Evolutionary conservation across 2,329 filamentous ascomycete genomes (phyloP).

Genomic region (Alternaria ethzedia): DNA sequence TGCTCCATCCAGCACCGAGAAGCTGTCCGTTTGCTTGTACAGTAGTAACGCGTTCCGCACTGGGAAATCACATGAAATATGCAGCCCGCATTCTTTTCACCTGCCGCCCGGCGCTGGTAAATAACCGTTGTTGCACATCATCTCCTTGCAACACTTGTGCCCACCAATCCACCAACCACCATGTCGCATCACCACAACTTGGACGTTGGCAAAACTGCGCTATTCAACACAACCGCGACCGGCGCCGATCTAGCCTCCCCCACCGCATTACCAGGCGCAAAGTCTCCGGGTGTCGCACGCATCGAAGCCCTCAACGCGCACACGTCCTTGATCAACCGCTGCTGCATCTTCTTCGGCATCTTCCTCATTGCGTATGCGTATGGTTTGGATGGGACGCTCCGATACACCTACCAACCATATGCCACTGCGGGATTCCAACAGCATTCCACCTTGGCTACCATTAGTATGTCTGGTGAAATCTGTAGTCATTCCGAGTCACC

Average conservation of each 20-base stretch:
- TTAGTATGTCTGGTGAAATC: slow-evolving; percentile 43
- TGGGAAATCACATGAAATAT: not conserved
- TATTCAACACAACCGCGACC: not conserved
- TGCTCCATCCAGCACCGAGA: not conserved
- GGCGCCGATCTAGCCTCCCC: not conserved
- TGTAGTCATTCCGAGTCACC: not conserved
- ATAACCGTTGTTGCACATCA: not conserved
- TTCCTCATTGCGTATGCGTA: slow-evolving; percentile 71
- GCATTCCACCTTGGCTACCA: slow-evolving; percentile 61
- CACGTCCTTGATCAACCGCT: slow-evolving; percentile 60
- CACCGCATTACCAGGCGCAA: slow-evolving; percentile 31
- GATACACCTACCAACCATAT: slow-evolving; percentile 56
- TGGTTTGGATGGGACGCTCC: slow-evolving; percentile 60
- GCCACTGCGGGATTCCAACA: slow-evolving; percentile 60
- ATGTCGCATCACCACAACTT: not conserved
- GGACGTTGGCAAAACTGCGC: not conserved
- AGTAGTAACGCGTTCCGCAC: not conserved
- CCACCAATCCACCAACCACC: not conserved
- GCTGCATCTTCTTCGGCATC: slow-evolving; percentile 65
- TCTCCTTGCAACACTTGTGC: too few species aligned
- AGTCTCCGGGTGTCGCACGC: slow-evolving; percentile 63
- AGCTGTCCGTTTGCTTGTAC: not conserved
- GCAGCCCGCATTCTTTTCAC: not conserved
- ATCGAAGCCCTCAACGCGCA: slow-evolving; percentile 64
- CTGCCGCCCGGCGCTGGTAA: not conserved